These are phyloP conservation scores for Rachicladosporium sp. DNA, from an alignment of 2,329 filamentous ascomycete genomes.

Conservation along the genomic window DNA sequence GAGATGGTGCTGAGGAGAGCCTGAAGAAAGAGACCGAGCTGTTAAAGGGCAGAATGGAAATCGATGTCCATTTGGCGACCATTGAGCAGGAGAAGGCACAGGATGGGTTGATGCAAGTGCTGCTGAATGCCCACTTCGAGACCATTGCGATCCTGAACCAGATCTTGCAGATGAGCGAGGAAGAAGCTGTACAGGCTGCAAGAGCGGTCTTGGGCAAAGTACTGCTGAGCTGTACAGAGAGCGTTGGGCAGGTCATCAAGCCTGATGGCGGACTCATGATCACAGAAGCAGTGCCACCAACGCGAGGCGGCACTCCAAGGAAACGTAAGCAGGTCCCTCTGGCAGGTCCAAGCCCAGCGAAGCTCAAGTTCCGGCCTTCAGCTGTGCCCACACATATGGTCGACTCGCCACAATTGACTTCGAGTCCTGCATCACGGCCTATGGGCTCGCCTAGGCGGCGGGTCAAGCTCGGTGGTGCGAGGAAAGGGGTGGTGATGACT, in stretches of 20 bases:
- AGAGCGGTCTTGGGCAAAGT: conserved; percentile 66
- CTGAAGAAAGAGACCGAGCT: conserved; percentile 75
- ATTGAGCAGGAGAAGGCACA: conserved; percentile 73
- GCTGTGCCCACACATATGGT: conserved; percentile 17
- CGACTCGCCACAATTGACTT: conserved; percentile 7
- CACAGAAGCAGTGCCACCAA: conserved; percentile 56
- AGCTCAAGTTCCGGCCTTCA: conserved; percentile 29
- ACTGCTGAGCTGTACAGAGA: conserved; percentile 60
- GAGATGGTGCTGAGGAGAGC: conserved; percentile 50
- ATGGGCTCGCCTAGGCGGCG: conserved; percentile 72
- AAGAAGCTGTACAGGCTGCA: conserved; percentile 69
- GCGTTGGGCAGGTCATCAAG: conserved; percentile 75
- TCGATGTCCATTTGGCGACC: conserved; percentile 65
- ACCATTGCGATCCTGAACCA: conserved; percentile 73
- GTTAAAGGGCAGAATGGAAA: conserved; percentile 68
- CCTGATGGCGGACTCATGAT: conserved; percentile 61
- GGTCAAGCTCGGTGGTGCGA: conserved; percentile 45
- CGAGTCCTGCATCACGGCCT: conserved; percentile 26
- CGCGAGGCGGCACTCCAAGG: conserved; percentile 64
- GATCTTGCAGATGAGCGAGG: conserved; percentile 69
- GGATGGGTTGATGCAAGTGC: conserved; percentile 67
- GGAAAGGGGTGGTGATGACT: conserved; percentile 51
- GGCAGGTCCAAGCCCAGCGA: conserved; percentile 36
- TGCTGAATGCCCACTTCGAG: conserved; percentile 85
- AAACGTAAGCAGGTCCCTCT: conserved; percentile 44